These are phyloP conservation scores for Penicillium daleae DNA, from an alignment of 495 filamentous ascomycete genomes.

Conservation along the genomic window DNA sequence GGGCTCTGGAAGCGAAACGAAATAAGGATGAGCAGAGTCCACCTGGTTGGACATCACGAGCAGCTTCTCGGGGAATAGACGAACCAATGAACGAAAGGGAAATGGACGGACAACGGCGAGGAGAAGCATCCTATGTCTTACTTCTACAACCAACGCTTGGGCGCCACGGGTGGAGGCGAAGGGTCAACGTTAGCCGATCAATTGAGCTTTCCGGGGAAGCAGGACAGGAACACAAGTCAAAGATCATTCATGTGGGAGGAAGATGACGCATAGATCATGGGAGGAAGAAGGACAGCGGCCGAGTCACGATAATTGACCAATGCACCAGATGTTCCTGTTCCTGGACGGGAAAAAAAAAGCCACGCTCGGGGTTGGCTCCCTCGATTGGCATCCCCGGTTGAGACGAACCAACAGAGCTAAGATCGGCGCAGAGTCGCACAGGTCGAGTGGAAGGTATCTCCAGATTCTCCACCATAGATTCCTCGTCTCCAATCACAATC, in stretches of 20 bases:
- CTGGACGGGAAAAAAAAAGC: not conserved
- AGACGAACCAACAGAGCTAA: not conserved
- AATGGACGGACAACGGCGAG: not conserved
- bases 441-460: not conserved
- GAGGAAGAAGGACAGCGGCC: not conserved
- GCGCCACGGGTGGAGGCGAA: conserved; percentile 8
- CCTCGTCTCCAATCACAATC: conserved; percentile 8
- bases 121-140: conserved; percentile 10
- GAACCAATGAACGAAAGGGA: conserved; percentile 3
- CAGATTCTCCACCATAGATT: not conserved
- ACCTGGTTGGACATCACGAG: conserved; percentile 6
- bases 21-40: conserved; percentile 18
- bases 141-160: not conserved
- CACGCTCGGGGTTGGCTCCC: not conserved
- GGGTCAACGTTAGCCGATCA: conserved; percentile 3
- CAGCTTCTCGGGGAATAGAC: conserved; percentile 9
- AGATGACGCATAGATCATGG: conserved; percentile 1
- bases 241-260: not conserved
- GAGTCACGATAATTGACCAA: not conserved
- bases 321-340: not conserved
- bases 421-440: conserved; percentile 7
- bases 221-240: not conserved
- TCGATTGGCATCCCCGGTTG: not conserved
- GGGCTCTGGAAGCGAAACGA: conserved; percentile 9
- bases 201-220: conserved; percentile 6